Conservation (phyloP, 2,329 filamentous ascomycete species). For the Aurifilum marmelostoma region DNA sequence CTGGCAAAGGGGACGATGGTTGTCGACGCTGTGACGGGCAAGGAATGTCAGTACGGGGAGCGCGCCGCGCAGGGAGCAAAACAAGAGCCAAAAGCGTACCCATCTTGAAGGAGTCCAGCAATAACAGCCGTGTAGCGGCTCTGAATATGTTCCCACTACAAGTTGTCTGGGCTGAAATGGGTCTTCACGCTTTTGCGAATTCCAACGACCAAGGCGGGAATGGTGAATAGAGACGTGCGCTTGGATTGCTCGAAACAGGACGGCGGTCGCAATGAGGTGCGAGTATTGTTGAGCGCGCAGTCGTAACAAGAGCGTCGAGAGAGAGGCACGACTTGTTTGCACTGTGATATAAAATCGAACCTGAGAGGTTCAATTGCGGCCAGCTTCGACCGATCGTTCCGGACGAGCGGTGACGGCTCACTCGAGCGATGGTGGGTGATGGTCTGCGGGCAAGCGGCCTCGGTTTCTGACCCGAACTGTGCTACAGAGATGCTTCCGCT, state of each 20-base stretch:
- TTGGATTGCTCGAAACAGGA: neutral
- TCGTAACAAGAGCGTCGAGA: neutral
- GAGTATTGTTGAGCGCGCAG: neutral
- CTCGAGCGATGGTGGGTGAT: neutral
- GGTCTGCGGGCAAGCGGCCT: neutral
- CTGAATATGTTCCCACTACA: neutral
- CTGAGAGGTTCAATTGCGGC: neutral
- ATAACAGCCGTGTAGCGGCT: neutral
- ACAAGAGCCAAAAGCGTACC: conserved; percentile 18
- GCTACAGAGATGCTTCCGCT: neutral
- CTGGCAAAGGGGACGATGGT: conserved; percentile 60
- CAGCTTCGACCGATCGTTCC: neutral
- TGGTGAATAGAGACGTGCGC: neutral
- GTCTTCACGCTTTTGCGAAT: neutral
- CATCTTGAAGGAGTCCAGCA: conserved; percentile 15
- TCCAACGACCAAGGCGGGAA: neutral
- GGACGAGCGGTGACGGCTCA: neutral
- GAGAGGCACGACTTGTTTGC: neutral
- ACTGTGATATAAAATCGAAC: neutral
- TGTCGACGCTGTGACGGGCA: conserved; percentile 43
- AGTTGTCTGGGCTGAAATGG: neutral
- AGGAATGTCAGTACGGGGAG: neutral
- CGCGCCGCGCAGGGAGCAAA: neutral
- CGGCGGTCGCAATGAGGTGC: neutral
- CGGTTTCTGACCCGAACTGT: neutral